Percentiles rank a stretch among this genome's conserved stretches.
Conservation (phyloP, 352 stramenopile genomes). For the Plasmopara halstedii region DNA sequence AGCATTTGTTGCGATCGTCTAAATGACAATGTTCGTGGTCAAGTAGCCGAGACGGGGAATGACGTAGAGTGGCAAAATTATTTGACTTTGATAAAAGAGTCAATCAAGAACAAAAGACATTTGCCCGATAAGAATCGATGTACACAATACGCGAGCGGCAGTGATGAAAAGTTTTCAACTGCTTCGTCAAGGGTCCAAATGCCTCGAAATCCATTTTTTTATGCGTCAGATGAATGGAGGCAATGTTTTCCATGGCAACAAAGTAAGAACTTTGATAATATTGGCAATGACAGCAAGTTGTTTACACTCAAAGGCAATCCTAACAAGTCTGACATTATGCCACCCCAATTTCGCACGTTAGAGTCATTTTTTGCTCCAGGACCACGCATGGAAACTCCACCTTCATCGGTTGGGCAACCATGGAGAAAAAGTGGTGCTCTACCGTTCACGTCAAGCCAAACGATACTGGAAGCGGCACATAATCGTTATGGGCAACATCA, state of each 20-base stretch:
- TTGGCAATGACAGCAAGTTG: conserved; percentile 7
- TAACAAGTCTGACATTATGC: conserved; percentile 14
- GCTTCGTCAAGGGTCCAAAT: conserved; percentile 7
- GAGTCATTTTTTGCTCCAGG: conserved; percentile 38
- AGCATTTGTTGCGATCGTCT: not conserved
- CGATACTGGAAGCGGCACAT: conserved; percentile 2
- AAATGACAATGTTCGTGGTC: not conserved
- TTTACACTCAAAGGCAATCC: conserved; percentile 10
- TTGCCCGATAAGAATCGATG: conserved; percentile 9
- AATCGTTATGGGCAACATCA: conserved; percentile 2
- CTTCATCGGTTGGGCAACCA: conserved; percentile 8
- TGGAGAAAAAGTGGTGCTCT: conserved; percentile 14
- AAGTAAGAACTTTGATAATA: conserved; percentile 4
- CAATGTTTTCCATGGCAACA: conserved; percentile 7
- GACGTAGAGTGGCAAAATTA: conserved; percentile 31
- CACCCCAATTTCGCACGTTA: conserved; percentile 23
- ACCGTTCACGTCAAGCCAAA: conserved; percentile 13
- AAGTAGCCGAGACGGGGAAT: conserved; percentile 10
- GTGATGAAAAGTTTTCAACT: conserved; percentile 2
- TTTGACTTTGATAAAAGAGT: conserved; percentile 29
- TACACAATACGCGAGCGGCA: conserved; percentile 8
- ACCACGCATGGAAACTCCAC: conserved; percentile 2
- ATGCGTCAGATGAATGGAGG: conserved; percentile 5
- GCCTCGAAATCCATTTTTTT: conserved; percentile 4
- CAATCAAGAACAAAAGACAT: conserved; percentile 27